phyloP scores from a whole-genome alignment of 164 flowering plant species.

The Vitis cinerea region DNA sequence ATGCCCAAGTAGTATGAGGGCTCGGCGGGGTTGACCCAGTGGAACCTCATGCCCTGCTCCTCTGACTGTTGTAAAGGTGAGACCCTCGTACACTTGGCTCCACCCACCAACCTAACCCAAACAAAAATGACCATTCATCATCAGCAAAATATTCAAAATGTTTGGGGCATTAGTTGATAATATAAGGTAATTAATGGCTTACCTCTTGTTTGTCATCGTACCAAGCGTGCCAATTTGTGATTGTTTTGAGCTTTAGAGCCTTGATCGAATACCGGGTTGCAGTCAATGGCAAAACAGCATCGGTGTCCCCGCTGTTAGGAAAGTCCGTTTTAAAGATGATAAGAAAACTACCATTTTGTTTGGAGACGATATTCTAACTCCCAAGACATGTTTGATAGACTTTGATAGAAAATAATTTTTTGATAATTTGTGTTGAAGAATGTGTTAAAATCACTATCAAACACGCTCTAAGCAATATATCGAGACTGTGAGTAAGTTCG shows the following conservation, averaged over 20 bases:
- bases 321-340: too few relatives aligned
- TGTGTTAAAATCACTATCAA: too few relatives aligned
- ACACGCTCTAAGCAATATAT: too few relatives aligned
- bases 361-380: too few relatives aligned
- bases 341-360: too few relatives aligned
- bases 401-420: too few relatives aligned
- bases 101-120: slow-evolving; percentile 41
- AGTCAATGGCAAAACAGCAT: slow-evolving; percentile 36
- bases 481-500: too few relatives aligned
- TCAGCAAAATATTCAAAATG: not conserved
- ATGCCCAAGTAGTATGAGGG: slow-evolving; percentile 13
- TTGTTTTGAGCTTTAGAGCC: slow-evolving; percentile 24
- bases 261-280: slow-evolving; percentile 32
- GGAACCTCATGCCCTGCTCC: slow-evolving; percentile 54
- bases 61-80: slow-evolving; percentile 32
- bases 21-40: slow-evolving; percentile 22
- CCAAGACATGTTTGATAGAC: too few relatives aligned
- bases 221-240: slow-evolving; percentile 31
- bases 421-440: too few relatives aligned
- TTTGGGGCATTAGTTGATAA: too few relatives aligned
- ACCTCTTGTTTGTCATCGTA: slow-evolving; percentile 18
- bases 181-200: not conserved
- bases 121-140: not conserved
- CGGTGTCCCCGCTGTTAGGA: slow-evolving; percentile 32
- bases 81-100: slow-evolving; percentile 36